A percentile compares a stretch with the other conserved stretches of the same genome.
phyloP scores from a whole-genome alignment of 2,329 filamentous ascomycete genomes.

The Exophiala oligosperma region DNA sequence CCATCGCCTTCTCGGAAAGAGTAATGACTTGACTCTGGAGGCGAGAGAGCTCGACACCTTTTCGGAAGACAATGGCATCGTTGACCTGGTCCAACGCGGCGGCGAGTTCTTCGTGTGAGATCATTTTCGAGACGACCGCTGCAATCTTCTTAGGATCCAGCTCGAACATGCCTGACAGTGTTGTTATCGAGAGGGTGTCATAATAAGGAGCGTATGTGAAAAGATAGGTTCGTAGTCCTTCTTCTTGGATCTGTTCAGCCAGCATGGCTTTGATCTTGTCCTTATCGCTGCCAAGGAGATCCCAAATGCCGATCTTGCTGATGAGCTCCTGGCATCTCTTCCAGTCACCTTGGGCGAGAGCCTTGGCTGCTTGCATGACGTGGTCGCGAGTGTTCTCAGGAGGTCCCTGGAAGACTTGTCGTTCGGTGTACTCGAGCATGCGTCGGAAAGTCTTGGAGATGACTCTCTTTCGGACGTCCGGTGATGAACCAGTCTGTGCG shows the following conservation, averaged over 20 bases:
- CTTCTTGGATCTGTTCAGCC: conserved; percentile 96
- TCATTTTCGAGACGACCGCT: conserved; percentile 98
- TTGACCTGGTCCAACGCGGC: conserved; percentile 98
- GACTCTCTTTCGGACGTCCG: conserved; percentile 93
- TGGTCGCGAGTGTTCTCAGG: conserved; percentile 99
- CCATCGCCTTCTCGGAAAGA: conserved; percentile 92
- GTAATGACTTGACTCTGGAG: conserved; percentile 94
- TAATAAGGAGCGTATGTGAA: conserved; percentile 99
- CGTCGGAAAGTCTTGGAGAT: conserved; percentile 99
- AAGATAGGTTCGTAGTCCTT: conserved; percentile 95
- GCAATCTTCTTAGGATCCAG: conserved; percentile 85
- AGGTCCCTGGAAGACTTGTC: conserved; percentile 97
- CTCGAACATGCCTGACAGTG: conserved; percentile 92
- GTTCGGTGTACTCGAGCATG: conserved; percentile 99
- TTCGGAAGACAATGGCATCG: conserved; percentile 96
- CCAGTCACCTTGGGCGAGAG: conserved; percentile 95
- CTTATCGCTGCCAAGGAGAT: conserved; percentile 78
- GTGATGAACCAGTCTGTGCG: conserved; percentile 93
- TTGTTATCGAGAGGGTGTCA: conserved; percentile 86
- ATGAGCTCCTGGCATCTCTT: conserved; percentile 94
- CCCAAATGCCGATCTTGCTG: conserved; percentile 99
- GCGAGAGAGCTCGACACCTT: conserved; percentile 95
- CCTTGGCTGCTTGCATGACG: conserved; percentile 98
- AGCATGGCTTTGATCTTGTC: conserved; percentile 97
- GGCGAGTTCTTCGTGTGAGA: conserved; percentile 95